Evolutionary conservation across 1,284 basidiomycete genomes (phyloP), one percentile per base, ranked within the genome.

Genomic region (Exobasidium rhododendri): DNA sequence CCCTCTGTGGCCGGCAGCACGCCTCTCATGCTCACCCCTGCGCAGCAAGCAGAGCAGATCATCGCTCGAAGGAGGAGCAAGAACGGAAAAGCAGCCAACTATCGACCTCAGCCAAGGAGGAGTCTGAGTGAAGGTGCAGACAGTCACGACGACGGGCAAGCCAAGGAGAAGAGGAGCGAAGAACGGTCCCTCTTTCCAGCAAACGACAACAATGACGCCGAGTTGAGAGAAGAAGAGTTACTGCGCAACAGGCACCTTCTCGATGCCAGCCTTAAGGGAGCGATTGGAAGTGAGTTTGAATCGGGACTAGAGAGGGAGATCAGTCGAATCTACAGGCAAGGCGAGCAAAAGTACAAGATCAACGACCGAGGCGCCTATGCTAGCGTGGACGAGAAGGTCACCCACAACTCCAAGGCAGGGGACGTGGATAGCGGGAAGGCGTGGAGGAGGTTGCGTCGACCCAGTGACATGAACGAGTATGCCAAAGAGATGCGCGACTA

Each of bases 391-490:
- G 66, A 72, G 62, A 70, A 85, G 63, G 83, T 91, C 45, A 84
- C 86, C 2, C 90, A 91, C 78, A 83, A 86, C 73, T 82, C 83
- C 53, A 82, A 83, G 30, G 87, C 89, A 45, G 91, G 91, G 17
- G 92, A 94, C 22, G 29, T 7, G 54, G 88, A 92, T 71, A 82
- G 83, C 40, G 89, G 90, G 5, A 88, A 86, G 74, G 92, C 93
- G 1, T 97, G 94, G 94, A 86, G 87, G 73, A 84, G 88, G 30
- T 86, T 97, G 46, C 85, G 91, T 62, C 83, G 92, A 28, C 92
- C 93, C 3, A 46, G 32, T 4, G 62, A 60, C 24, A 56, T 24
- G 55, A 93, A 96, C 80, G 91, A 96, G 80, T 92, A 94, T 77
- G 87, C 91, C 28, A 89, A 89, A 69, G 89, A 93, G 78, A 89